A percentile compares a stretch with the other conserved stretches of the same genome.
phyloP scores from a whole-genome alignment of 768 basidiomycete species.

The Scleroderma citrinum region DNA sequence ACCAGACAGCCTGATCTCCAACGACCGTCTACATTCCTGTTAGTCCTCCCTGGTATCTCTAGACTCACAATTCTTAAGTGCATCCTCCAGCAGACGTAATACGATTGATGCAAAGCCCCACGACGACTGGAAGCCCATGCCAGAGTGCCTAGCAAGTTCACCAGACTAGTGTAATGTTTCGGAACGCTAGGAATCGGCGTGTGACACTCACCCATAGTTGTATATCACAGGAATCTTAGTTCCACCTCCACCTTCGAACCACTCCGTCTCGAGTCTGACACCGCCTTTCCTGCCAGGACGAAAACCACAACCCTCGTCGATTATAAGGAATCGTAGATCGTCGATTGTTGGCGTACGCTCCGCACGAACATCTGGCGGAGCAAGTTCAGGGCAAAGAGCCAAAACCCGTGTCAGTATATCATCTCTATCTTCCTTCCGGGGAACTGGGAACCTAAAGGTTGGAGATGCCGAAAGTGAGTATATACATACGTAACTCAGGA shows the following conservation, averaged over 20 bases:
- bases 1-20: too few species aligned
- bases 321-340: constrained; percentile 42
- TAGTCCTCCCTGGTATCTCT: too few species aligned
- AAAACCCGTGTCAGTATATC: constrained; percentile 52
- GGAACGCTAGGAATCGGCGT: neutral
- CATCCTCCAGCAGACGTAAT: constrained; percentile 40
- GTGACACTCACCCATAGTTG: constrained; percentile 53
- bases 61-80: constrained; percentile 17
- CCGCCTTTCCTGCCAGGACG: constrained; percentile 67
- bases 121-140: constrained; percentile 57
- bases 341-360: constrained; percentile 41
- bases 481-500: neutral
- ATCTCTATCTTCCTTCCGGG: constrained; percentile 56
- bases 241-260: constrained; percentile 26
- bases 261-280: constrained; percentile 49
- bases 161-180: neutral
- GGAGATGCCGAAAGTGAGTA: neutral
- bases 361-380: constrained; percentile 46
- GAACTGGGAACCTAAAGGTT: constrained; percentile 49
- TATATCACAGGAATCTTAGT: constrained; percentile 45
- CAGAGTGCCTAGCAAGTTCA: constrained; percentile 42
- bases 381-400: constrained; percentile 50
- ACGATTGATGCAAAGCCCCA: constrained; percentile 58
- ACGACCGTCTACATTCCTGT: too few species aligned
- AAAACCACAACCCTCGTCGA: constrained; percentile 56